phyloP scores from a whole-genome alignment of 352 stramenopile species.

The Phytophthora ramorum region DNA sequence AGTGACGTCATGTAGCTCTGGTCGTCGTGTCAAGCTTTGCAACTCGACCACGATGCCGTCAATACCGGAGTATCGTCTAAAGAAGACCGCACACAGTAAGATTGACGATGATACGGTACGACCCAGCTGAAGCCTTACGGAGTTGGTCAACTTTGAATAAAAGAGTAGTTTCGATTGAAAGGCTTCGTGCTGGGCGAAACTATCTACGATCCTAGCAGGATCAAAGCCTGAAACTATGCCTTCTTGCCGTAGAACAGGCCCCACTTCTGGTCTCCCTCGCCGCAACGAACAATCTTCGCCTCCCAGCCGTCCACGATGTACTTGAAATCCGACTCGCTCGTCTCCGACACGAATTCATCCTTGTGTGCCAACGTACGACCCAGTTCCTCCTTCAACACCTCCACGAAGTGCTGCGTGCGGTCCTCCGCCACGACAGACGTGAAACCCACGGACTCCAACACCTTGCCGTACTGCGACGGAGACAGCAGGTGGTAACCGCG shows the following conservation, averaged over 20 bases:
- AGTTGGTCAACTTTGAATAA: no score
- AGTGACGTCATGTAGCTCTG: no score
- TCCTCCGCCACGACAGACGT: slow-evolving; percentile 62
- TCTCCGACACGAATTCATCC: slow-evolving; percentile 73
- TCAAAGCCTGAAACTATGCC: no score
- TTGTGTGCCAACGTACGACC: slow-evolving; percentile 61
- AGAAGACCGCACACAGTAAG: no score
- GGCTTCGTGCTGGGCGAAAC: no score
- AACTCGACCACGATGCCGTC: no score
- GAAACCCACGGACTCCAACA: slow-evolving; percentile 63
- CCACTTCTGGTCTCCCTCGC: slow-evolving; percentile 79
- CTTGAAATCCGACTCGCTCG: slow-evolving; percentile 68
- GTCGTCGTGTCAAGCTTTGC: no score
- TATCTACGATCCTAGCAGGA: no score
- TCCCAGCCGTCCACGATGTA: slow-evolving; percentile 78
- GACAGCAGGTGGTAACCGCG: slow-evolving; percentile 77
- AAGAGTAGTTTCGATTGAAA: no score
- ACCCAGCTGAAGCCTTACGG: no score
- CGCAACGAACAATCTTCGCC: slow-evolving; percentile 70
- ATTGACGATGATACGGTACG: no score
- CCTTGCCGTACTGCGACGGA: slow-evolving; percentile 60
- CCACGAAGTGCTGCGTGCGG: slow-evolving; percentile 71
- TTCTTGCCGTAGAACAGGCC: slow-evolving; percentile 77
- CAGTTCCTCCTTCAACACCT: slow-evolving; percentile 71
- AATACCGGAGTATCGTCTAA: no score